Evolutionary conservation across 1,284 basidiomycete genomes (phyloP).

Genomic region (Fistulinella staudtii): DNA sequence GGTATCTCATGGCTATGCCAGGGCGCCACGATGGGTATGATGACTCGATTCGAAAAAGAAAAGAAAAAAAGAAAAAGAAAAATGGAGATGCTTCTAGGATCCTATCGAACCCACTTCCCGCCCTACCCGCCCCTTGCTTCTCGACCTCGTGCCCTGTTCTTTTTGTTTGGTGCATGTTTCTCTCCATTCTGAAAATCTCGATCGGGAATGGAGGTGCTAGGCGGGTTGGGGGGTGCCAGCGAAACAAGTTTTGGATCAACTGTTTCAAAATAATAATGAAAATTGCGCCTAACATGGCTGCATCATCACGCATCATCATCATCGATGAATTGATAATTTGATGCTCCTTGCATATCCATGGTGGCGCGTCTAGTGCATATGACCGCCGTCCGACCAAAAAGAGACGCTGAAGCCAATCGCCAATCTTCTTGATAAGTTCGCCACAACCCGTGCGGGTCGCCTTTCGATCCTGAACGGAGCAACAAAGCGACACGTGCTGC

Average conservation of each 20-base stretch:
- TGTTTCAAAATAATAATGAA: neutral
- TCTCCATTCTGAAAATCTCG: neutral
- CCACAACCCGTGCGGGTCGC: neutral
- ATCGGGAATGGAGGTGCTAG: slow-evolving; percentile 6
- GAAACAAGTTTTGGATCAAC: neutral
- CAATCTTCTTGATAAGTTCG: neutral
- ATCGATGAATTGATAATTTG: neutral
- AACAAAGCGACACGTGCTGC: neutral
- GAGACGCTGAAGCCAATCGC: neutral
- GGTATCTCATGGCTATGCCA: neutral
- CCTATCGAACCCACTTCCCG: slow-evolving; percentile 2
- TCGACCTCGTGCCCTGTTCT: neutral
- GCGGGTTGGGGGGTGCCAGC: neutral
- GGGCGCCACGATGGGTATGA: neutral
- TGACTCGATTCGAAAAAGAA: neutral
- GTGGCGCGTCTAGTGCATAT: neutral
- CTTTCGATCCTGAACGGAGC: neutral
- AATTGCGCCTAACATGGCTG: neutral
- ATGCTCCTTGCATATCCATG: neutral
- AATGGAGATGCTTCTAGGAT: neutral
- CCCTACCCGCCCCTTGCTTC: neutral
- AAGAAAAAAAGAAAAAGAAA: neutral
- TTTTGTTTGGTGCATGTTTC: neutral
- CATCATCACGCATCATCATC: neutral
- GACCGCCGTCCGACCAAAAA: neutral